phyloP scores from a whole-genome alignment of 2,329 filamentous ascomycete species.

The Penicillium concentricum region DNA sequence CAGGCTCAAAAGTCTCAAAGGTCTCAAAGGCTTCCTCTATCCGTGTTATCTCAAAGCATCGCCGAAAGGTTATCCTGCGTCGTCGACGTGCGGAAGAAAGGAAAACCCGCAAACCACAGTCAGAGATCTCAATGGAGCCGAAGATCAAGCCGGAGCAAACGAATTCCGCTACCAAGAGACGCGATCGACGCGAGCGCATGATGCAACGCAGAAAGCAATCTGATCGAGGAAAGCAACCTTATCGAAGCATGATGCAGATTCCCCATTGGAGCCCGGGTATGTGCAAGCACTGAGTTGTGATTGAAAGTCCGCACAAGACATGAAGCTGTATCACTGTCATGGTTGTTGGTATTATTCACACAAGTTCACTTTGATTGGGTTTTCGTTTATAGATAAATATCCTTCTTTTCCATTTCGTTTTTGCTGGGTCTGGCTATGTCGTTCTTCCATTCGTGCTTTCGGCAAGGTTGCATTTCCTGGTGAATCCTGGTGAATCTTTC shows the following conservation, averaged over 20 bases:
- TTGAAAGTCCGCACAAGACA: neutral
- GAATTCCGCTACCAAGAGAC: conserved; percentile 37
- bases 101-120: neutral
- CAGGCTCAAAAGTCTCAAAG: neutral
- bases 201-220: conserved; percentile 25
- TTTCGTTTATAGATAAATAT: neutral
- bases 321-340: neutral
- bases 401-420: neutral
- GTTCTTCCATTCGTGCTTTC: neutral
- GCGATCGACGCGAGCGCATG: conserved; percentile 36
- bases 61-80: neutral
- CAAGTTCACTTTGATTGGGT: neutral
- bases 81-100: conserved; percentile 9
- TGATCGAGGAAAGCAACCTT: conserved; percentile 11
- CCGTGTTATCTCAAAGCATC: neutral
- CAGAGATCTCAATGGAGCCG: neutral
- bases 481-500: too few species aligned
- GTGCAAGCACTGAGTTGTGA: conserved; percentile 6
- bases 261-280: conserved; percentile 14
- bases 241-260: conserved; percentile 22
- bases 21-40: neutral
- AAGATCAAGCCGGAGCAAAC: conserved; percentile 22
- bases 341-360: neutral
- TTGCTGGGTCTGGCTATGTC: neutral
- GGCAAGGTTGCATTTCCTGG: neutral